Evolutionary conservation across 371 early-diverging fungal genomes (phyloP), one percentile per base, ranked within the genome.

Genomic region (Zychaea mexicana): DNA sequence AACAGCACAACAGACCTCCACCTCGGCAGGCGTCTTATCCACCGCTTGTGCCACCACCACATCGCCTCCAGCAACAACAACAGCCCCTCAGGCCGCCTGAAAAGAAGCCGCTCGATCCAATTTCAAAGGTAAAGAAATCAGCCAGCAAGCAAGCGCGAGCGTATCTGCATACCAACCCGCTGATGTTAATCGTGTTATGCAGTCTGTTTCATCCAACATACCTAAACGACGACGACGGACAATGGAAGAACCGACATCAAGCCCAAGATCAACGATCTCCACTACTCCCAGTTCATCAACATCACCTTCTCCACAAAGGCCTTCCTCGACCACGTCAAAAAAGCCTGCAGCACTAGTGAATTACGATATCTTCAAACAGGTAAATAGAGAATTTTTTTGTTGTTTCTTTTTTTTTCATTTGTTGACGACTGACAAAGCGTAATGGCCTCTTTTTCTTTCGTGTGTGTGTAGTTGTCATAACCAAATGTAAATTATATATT

Each of bases 301-400:
- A 30, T 28, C 56, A 36, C 38, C 57, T 33, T 12, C 19, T 52
- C 9, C 28, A 57, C 9, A 21, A 38, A 19, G 39, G 7, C 53
- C 21, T 17, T 17, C 53, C 31, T 24, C 53, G 12, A 26, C 42
- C 22, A 17, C n/a, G 27, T 13, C 36, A 19, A 72, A 61, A 33
- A 67, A 60, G 32, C 72, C 69, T 12, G 66, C 49, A n/a, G 74
- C 74, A 17, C 58, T 70, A 45, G 74, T 74, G 2, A 74, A 74
- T 49, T 74, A 63, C 30, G 63, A 66, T 33, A 64, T 74, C 26
- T 74, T 74, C 46, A 69, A 70, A 47, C 68, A 74, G 60, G 64
- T 74, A 60, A 57, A 70, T n/a, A n/a, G n/a, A n/a, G n/a, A n/a
- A n/a, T n/a, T n/a, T n/a, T n/a, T n/a, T n/a, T n/a, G n/a, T n/a